Base-by-base conservation (phyloP, 768 basidiomycete genomes). In the Boletus rubropictus region DNA sequence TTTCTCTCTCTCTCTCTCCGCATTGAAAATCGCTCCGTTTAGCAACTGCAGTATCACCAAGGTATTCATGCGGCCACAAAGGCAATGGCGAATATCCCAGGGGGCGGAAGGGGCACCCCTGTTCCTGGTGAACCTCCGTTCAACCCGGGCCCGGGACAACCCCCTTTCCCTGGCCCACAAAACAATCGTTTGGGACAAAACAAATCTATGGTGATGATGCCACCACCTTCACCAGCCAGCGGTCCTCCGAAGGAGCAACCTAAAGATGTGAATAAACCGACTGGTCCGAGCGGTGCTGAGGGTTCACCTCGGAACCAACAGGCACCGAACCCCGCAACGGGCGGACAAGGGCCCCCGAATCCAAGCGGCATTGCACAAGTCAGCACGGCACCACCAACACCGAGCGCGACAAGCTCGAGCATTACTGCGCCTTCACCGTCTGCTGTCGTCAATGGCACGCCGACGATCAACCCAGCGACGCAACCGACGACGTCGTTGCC, bases 211-310 rank as follows among this genome's bases (percentile, higher is more conserved):
- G 63, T 60, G 14, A 79, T 77, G 75, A 69, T 72, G 62, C 56
- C 60, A n/a, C 78, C 78, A 0, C 79, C 78, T 5, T 79, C 79
- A 5, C 77, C 80, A 33, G 72, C 70, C 1, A 54, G 59, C 40
- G 58, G 58, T 50, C 63, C 61, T 39, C 49, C 57, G 24, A 62
- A 65, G 50, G 62, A 65, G 44, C 65, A 64, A 46, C 43, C 62
- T 48, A 66, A 67, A 44, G 64, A 69, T 24, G 63, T 65, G 34
- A n/a, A n/a, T n/a, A 63, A 39, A 27, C 61, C 60, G 15, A 66
- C 69, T 7, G 51, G 34, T 1, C 47, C 36, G 51, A 59, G 61
- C 3, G 60, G 69, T 7, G 57, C 55, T 6, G 69, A 72, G 17
- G 69, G 68, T 9, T 76, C 76, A 5, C 74, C 75, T n/a, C 70